Evolutionary conservation across 2,329 filamentous ascomycete genomes (phyloP).

Genomic region (Ophiosphaerella herpotricha): DNA sequence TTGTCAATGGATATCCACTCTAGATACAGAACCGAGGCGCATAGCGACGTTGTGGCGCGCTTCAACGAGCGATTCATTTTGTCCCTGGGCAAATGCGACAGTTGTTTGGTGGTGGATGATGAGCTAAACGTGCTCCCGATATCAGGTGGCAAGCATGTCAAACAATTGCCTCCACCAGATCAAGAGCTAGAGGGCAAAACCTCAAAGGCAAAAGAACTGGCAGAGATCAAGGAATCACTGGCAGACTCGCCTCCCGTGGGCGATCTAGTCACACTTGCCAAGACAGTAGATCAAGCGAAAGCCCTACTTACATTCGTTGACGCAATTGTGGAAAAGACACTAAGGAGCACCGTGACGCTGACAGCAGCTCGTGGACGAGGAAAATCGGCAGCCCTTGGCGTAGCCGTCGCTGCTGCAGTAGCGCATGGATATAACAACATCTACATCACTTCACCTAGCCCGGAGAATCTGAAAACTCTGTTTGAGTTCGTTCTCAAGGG

Average conservation of each 20-base stretch:
- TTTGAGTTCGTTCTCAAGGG: conserved; percentile 99
- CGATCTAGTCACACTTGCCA: conserved; percentile 79
- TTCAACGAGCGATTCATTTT: conserved; percentile 98
- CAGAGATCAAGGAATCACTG: conserved; percentile 83
- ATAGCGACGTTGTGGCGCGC: conserved; percentile 89
- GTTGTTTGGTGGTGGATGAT: conserved; percentile 94
- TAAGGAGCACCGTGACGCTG: conserved; percentile 89
- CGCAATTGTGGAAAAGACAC: conserved; percentile 92
- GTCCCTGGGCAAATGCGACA: conserved; percentile 91
- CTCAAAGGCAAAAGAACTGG: conserved; percentile 74
- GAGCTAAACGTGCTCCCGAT: conserved; percentile 97
- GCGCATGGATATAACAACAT: conserved; percentile 99
- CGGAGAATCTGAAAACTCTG: conserved; percentile 96
- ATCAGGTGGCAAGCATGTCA: conserved; percentile 89
- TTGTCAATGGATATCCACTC: conserved; percentile 98
- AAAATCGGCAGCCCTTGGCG: conserved; percentile 94
- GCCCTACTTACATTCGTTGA: conserved; percentile 96
- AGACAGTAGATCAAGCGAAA: conserved; percentile 94
- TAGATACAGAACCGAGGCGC: conserved; percentile 92
- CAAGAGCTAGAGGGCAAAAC: conserved; percentile 73
- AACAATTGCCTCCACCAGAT: conserved; percentile 76
- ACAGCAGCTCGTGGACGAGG: conserved; percentile 93
- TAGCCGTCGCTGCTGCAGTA: conserved; percentile 90
- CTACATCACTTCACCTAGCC: conserved; percentile 96
- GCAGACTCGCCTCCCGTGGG: conserved; percentile 86